Evolutionary conservation across 805 yeast species (phyloP).

Genomic region (Phaffomyces thermotolerans): DNA sequence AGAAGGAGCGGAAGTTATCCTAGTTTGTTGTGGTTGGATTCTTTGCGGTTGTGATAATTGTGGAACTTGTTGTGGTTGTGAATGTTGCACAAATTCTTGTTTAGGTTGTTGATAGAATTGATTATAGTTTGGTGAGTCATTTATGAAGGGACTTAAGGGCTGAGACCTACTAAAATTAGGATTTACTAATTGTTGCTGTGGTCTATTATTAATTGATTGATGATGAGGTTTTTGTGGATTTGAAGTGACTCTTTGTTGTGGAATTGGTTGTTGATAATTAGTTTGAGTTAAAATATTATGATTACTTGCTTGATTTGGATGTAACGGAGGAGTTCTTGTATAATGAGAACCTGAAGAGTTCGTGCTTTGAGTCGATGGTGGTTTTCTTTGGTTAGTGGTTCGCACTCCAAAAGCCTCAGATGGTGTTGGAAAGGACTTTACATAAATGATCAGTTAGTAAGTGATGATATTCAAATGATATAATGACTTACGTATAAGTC

Average conservation of each 20-base stretch:
- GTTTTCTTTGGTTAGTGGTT: constrained; percentile 9
- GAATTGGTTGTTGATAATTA: neutral
- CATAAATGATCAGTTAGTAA: neutral
- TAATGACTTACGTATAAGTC: constrained; percentile 18
- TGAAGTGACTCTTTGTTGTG: constrained; percentile 3
- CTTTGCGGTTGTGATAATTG: constrained; percentile 1
- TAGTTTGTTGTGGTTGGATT: constrained; percentile 6
- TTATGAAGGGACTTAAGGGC: neutral
- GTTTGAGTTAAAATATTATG: neutral
- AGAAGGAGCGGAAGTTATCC: neutral
- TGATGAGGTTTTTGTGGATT: neutral
- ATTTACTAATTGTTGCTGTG: neutral
- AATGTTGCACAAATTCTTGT: neutral
- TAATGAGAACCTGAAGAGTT: neutral
- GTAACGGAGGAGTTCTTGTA: neutral
- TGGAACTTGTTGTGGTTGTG: neutral
- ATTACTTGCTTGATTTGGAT: neutral
- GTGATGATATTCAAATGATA: neutral
- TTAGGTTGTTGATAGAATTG: neutral
- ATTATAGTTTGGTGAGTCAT: neutral
- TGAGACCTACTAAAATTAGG: neutral
- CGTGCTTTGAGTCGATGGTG: neutral
- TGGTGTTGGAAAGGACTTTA: constrained; percentile 25
- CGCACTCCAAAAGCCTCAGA: constrained; percentile 23
- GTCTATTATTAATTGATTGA: neutral